Conservation (phyloP, 352 stramenopile species). For the Phytopythium ostracodes region DNA sequence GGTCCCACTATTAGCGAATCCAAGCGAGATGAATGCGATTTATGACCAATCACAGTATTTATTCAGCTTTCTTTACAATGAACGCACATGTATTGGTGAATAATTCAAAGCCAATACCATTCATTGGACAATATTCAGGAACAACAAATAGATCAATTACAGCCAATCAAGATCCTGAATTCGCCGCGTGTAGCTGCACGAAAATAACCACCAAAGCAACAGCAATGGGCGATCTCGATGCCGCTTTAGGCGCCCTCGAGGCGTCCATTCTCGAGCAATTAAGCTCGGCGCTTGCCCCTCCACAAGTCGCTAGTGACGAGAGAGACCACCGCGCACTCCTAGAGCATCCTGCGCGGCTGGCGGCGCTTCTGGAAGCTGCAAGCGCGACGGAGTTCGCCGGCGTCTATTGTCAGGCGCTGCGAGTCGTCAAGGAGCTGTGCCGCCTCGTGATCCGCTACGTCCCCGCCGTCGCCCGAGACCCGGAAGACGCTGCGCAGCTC, state of each 20-base stretch:
- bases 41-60: no score
- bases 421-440: constrained; percentile 30
- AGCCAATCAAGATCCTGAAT: background rate
- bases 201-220: background rate
- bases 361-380: constrained; percentile 4
- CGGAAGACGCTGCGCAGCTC: constrained; percentile 9
- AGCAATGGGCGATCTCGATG: background rate
- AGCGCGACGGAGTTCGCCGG: constrained; percentile 9
- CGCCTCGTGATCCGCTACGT: constrained; percentile 18
- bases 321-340: background rate
- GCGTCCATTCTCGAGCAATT: constrained; percentile 11
- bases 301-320: background rate
- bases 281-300: background rate
- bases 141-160: background rate
- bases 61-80: no score
- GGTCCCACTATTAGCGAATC: no score
- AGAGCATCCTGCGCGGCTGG: constrained; percentile 10
- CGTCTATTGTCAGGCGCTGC: constrained; percentile 1
- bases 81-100: background rate
- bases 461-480: constrained; percentile 6
- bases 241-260: constrained; percentile 11
- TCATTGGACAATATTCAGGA: background rate
- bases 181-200: background rate
- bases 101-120: background rate
- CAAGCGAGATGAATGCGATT: no score